Conservation (phyloP, 1,284 basidiomycete genomes). For the Laetiporus sulphureus region DNA sequence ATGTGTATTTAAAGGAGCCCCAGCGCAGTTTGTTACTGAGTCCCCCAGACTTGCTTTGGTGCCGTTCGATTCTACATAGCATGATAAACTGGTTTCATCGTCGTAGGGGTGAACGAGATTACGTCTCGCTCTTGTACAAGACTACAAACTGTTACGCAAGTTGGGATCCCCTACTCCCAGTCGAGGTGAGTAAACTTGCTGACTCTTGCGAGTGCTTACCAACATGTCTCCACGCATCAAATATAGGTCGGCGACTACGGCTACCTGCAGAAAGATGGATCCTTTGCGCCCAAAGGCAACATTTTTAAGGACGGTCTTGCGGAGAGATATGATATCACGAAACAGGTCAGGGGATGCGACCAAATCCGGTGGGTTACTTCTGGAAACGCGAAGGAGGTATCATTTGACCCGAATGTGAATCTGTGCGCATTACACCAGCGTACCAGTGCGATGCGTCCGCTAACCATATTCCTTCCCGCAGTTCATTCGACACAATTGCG, state of each 20-base stretch:
- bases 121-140: neutral
- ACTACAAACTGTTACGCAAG: constrained; percentile 1
- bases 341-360: neutral
- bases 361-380: neutral
- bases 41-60: too few relatives aligned
- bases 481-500: neutral
- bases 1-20: too few relatives aligned
- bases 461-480: neutral
- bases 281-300: neutral
- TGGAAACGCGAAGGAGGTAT: neutral
- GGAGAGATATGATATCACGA: neutral
- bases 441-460: neutral
- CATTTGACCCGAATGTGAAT: neutral
- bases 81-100: too few relatives aligned
- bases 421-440: neutral
- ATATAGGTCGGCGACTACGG: neutral
- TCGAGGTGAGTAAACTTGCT: neutral
- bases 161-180: neutral
- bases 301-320: neutral
- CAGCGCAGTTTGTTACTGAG: too few relatives aligned
- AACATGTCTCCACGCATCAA: too few relatives aligned
- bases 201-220: neutral
- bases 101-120: too few relatives aligned
- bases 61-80: too few relatives aligned
- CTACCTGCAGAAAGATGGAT: neutral